phyloP scores from a whole-genome alignment of 192 early-diverging fungal genomes.

The Entomortierella chlamydospora region DNA sequence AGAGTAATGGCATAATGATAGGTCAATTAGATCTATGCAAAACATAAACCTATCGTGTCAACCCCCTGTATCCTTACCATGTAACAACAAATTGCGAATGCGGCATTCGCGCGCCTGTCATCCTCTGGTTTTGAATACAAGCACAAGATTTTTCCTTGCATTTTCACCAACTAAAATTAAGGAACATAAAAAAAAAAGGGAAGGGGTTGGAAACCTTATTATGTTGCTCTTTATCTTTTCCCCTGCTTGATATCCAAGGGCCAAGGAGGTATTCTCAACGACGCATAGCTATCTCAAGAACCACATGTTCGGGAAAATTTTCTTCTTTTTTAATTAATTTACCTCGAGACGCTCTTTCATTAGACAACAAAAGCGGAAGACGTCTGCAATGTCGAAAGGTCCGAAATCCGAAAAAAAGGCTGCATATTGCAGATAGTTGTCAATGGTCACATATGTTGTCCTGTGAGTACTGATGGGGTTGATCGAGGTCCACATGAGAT shows the following conservation, averaged over 20 bases:
- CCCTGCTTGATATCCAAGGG: no score
- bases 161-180: conserved; percentile 55
- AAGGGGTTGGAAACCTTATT: neutral
- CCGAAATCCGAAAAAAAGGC: conserved; percentile 79
- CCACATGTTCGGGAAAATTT: no score
- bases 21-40: neutral
- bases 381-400: conserved; percentile 71
- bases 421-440: conserved; percentile 67
- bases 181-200: neutral
- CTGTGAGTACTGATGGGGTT: conserved; percentile 44
- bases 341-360: conserved; percentile 72
- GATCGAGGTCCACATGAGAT: conserved; percentile 64
- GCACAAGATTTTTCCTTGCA: conserved; percentile 65
- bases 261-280: no score
- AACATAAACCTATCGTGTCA: neutral
- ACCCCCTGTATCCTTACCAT: conserved; percentile 61
- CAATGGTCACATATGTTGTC: conserved; percentile 69
- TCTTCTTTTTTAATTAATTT: no score
- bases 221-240: no score
- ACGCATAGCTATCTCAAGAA: no score
- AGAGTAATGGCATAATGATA: no score
- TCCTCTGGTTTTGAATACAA: conserved; percentile 66
- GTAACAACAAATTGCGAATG: conserved; percentile 74
- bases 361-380: conserved; percentile 71
- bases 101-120: conserved; percentile 75